These are phyloP conservation scores for Biancaea sappan DNA, from an alignment of 306 rosid genomes.

Conservation along the genomic window DNA sequence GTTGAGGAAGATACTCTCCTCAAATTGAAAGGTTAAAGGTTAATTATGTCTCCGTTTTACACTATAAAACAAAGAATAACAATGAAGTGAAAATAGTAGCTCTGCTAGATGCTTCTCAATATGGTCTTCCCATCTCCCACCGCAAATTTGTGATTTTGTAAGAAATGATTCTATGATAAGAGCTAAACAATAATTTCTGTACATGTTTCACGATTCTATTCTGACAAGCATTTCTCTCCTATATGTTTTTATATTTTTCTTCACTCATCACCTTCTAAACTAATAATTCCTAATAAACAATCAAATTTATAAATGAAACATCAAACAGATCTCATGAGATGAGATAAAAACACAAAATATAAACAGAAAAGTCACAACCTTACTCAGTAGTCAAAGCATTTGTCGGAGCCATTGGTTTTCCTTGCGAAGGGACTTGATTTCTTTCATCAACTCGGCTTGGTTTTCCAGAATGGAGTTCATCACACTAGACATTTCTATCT, in stretches of 20 bases:
- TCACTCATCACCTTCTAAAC: constrained; percentile 28
- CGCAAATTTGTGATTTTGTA: not conserved
- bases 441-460: constrained; percentile 85
- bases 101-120: not conserved
- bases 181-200: constrained; percentile 35
- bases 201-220: constrained; percentile 43
- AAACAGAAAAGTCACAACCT: not conserved
- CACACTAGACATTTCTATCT: constrained; percentile 72
- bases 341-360: not conserved
- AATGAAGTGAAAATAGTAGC: not conserved
- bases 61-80: not conserved
- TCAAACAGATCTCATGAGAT: constrained; percentile 22
- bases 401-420: constrained; percentile 89
- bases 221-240: constrained; percentile 33
- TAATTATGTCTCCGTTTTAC: not conserved
- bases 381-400: constrained; percentile 63
- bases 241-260: not conserved
- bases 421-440: constrained; percentile 77
- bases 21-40: not conserved
- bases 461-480: constrained; percentile 69
- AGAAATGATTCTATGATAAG: constrained; percentile 1
- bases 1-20: not conserved
- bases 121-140: not conserved
- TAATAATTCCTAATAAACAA: constrained; percentile 31
- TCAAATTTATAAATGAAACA: constrained; percentile 36